Evolutionary conservation across 768 basidiomycete species (phyloP), one percentile per base, ranked within the genome.

Genomic region (Pisolithus tinctorius): DNA sequence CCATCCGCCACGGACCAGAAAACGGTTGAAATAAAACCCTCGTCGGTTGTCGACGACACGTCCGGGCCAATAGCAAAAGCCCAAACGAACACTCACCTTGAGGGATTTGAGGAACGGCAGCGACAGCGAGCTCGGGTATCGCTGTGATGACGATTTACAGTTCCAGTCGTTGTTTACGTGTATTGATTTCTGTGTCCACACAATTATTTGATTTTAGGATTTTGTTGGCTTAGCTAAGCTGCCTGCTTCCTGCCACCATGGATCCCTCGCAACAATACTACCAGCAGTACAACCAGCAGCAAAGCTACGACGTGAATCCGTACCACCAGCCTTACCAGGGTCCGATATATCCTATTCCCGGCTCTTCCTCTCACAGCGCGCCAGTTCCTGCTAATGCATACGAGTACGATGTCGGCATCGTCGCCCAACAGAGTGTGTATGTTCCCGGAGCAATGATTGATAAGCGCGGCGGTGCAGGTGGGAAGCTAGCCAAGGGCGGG

Each of bases 371-470:
- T n/a, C 86, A 88, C 63, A 79, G 64, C 51, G 86, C 88, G 1
- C 88, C 87, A 7, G 86, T 91, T 9, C 90, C 88, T 36, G 86
- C 90, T 14, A 93, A 93, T 61, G 90, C 91, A 16, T 91, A 92
- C 66, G 90, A 93, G 67, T 93, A 93, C 62, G 91, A 93, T 65
- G 89, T 93, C 41, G 90, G 90, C 25, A 89, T 91, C 49, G 77
- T 91, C 42, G 90, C 90, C 3, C 90, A 93, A 63, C 90, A 92
- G 66, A 90, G 88, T 64, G 90, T 91, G 48, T 94, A 93, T 66
- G 89, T 93, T 23, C 91, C 91, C 23, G 91, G 91, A 7, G 91
- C 91, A 17, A 88, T 88, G 80, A 86, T 88, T 43, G 90, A 92
- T 62, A 90, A 90, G 63, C 81, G 86, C 44, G 87, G 90, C 29